phyloP scores from a whole-genome alignment of 805 yeast genomes.

The Metschnikowia matae region DNA sequence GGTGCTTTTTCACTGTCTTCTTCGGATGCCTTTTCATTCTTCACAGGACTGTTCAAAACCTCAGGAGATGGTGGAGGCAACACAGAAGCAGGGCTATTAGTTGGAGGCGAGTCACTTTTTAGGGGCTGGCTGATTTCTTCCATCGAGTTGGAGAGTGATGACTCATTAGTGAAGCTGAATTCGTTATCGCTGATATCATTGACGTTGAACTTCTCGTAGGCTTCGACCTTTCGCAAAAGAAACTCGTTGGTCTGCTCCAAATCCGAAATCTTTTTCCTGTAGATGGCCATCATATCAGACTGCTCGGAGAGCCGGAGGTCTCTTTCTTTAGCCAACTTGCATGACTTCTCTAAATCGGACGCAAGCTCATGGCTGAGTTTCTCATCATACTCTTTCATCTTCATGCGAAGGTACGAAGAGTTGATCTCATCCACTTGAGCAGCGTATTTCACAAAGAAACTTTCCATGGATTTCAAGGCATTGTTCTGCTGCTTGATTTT shows the following conservation, averaged over 20 bases:
- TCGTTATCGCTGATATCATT: constrained; percentile 2
- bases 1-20: background rate
- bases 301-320: constrained; percentile 10
- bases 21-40: background rate
- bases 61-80: background rate
- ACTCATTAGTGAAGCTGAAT: constrained; percentile 2
- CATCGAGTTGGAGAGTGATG: background rate
- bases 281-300: constrained; percentile 6
- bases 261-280: constrained; percentile 8
- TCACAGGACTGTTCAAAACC: background rate
- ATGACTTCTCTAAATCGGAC: constrained; percentile 8
- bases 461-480: constrained; percentile 50
- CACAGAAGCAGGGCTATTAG: background rate
- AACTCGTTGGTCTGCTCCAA: constrained; percentile 5
- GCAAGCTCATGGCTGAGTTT: constrained; percentile 3
- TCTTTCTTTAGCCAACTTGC: constrained; percentile 5
- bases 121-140: background rate
- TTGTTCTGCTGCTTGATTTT: constrained; percentile 57
- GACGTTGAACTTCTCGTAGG: background rate
- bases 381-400: constrained; percentile 9
- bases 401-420: constrained; percentile 4
- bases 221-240: background rate
- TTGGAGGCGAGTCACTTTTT: background rate
- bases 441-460: constrained; percentile 50
- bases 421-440: constrained; percentile 13